Base-by-base conservation (phyloP, 371 early-diverging fungal species). In the Phascolomyces articulosus region DNA sequence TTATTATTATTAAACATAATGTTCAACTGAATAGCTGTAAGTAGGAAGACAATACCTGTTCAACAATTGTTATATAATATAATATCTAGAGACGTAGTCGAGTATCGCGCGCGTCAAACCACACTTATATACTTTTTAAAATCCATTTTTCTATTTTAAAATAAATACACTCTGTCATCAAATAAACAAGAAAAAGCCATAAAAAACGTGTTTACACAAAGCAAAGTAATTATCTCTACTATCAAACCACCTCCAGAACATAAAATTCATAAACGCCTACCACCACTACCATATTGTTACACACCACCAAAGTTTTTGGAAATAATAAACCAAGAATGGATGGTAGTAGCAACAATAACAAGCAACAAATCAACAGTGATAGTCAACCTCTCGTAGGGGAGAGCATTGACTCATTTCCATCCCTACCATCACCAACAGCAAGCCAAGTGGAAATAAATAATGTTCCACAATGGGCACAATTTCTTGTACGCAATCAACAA, bases 71-170 rank as follows among this genome's bases (percentile, higher is more conserved):
- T n/a, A n/a, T n/a, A n/a, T n/a, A n/a, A n/a, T n/a, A n/a, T n/a
- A n/a, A n/a, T n/a, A n/a, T n/a, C n/a, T n/a, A n/a, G 44, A 44
- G 44, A 44, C 44, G n/a, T 44, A 44, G 54, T 53, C 54, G 54
- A 53, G 54, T 13, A 53, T 13, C 28, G 54, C 54, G 54, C 54
- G 28, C 54, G 54, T n/a, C 54, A 53, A 53, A 11, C 10, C 4
- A 27, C 27, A 53, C 27, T 28, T 53, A 21, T 53, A 53, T 53
- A 53, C 28, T 7, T 53, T 53, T 53, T 53, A 0, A 0, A 0
- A n/a, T 15, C 23, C 44, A 27, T 7, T 27, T 28, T 13, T 16
- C 54, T 23, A 21, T 53, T 24, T 66, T 6, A 13, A 9, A 20
- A 23, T 10, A 24, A 23, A 16, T 16, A 10, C 54, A 27, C 27